Conservation (phyloP, 1,139 yeast species). For the Komagataea norvegica region DNA sequence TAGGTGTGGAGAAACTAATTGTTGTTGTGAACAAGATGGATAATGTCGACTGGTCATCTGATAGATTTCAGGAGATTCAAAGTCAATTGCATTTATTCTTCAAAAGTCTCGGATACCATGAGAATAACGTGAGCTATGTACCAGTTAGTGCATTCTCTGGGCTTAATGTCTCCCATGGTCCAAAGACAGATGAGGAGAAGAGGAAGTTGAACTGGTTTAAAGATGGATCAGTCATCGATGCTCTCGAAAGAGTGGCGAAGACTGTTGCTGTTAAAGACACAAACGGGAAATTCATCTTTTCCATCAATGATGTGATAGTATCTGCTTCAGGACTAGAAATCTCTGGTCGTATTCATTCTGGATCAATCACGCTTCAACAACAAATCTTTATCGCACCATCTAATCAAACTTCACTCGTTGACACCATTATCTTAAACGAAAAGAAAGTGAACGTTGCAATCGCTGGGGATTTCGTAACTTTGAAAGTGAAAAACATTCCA, state of each 20-base stretch:
- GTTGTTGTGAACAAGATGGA: constrained; percentile 91
- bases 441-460: constrained; percentile 42
- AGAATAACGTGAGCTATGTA: constrained; percentile 52
- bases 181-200: constrained; percentile 30
- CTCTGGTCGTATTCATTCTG: constrained; percentile 5
- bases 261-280: constrained; percentile 23
- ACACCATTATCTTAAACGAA: constrained; percentile 35
- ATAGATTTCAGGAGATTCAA: constrained; percentile 59
- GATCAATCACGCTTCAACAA: constrained; percentile 5
- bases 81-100: constrained; percentile 57
- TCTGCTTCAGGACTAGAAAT: constrained; percentile 5
- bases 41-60: constrained; percentile 60
- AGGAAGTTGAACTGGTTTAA: constrained; percentile 49
- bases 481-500: constrained; percentile 49
- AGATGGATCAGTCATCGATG: constrained; percentile 61
- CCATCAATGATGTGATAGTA: constrained; percentile 43
- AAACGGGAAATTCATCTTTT: constrained; percentile 38
- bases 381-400: constrained; percentile 48
- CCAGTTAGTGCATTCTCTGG: constrained; percentile 90
- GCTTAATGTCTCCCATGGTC: constrained; percentile 60
- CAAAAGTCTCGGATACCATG: constrained; percentile 55
- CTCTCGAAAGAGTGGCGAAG: constrained; percentile 37
- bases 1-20: constrained; percentile 73
- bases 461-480: constrained; percentile 64
- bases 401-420: constrained; percentile 41